Conservation (phyloP, 2,329 filamentous ascomycete genomes). For the Zopfia rhizophila region DNA sequence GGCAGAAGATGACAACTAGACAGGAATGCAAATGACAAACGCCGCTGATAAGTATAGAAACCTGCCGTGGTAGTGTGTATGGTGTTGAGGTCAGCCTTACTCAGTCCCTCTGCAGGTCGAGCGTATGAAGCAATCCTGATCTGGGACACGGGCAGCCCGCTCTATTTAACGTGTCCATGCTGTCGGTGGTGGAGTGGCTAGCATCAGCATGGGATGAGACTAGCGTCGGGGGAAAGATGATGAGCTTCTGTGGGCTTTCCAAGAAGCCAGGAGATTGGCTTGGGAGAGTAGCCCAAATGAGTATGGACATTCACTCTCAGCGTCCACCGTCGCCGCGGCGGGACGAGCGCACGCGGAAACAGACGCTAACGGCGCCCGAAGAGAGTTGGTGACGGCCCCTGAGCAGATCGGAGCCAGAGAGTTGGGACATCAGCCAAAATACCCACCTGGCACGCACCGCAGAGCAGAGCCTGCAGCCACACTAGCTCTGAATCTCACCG, state of each 20-base stretch:
- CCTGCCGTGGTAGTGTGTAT: slow-evolving; percentile 15
- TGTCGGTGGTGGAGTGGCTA: slow-evolving; percentile 37
- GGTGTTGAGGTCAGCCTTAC: slow-evolving; percentile 40
- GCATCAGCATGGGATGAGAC: slow-evolving; percentile 20
- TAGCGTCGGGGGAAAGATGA: slow-evolving; percentile 36
- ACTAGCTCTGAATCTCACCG: slow-evolving; percentile 10
- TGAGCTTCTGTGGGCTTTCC: slow-evolving; percentile 3
- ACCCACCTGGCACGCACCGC: slow-evolving; percentile 1
- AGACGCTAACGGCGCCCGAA: slow-evolving; percentile 37
- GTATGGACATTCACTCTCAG: slow-evolving; percentile 32
- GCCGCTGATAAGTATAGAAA: slow-evolving; percentile 6
- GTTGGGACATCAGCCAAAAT: slow-evolving; percentile 22
- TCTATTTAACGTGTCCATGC: slow-evolving; percentile 41
- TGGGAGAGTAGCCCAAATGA: slow-evolving; percentile 25
- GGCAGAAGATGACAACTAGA: background rate
- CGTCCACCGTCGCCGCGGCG: slow-evolving; percentile 42
- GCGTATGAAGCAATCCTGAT: slow-evolving; percentile 17
- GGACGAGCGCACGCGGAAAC: slow-evolving; percentile 43
- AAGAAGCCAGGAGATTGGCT: slow-evolving; percentile 20
- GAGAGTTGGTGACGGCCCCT: slow-evolving; percentile 38
- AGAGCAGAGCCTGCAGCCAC: no score
- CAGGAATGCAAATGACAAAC: slow-evolving; percentile 16
- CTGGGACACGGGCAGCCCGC: slow-evolving; percentile 28
- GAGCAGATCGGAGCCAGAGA: slow-evolving; percentile 42
- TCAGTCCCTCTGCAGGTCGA: slow-evolving; percentile 14